Percentiles rank a stretch among this genome's conserved stretches.
Conservation (phyloP, 208 protist species). For the Wallacemonas sp. region DNA sequence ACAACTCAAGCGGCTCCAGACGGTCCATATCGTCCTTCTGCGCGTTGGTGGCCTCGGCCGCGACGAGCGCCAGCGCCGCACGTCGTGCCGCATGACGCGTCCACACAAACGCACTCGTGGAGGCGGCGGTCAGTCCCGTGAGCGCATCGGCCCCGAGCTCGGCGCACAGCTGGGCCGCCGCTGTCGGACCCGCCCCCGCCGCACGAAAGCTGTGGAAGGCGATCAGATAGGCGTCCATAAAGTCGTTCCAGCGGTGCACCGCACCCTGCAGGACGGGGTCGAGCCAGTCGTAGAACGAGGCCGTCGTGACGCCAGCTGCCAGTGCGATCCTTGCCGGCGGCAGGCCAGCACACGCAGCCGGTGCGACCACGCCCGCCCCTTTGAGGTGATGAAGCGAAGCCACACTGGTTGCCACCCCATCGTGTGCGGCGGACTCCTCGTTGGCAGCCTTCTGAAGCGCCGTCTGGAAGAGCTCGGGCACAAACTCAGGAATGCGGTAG, state of each 20-base stretch:
- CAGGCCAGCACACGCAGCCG: too few species aligned
- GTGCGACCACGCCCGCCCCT: too few species aligned
- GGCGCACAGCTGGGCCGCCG: constrained; percentile 40
- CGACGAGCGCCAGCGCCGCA: neutral
- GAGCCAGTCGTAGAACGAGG: constrained; percentile 23
- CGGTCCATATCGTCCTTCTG: neutral
- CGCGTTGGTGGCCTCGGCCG: constrained; percentile 14
- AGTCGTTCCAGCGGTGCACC: constrained; percentile 35
- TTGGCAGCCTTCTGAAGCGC: neutral
- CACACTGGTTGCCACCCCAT: too few species aligned
- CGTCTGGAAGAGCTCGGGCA: neutral
- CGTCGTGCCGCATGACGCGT: neutral
- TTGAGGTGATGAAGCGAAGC: too few species aligned
- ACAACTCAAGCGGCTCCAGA: constrained; percentile 4
- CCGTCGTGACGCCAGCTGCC: neutral
- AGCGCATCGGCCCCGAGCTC: constrained; percentile 37
- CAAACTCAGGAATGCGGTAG: constrained; percentile 26
- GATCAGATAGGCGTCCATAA: constrained; percentile 52
- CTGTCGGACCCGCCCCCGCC: constrained; percentile 13
- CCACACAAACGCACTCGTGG: constrained; percentile 26
- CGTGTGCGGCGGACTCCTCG: neutral
- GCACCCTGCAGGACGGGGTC: constrained; percentile 17
- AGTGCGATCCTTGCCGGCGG: neutral
- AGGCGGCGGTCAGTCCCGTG: neutral
- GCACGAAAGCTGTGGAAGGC: constrained; percentile 24